A percentile compares a stretch with the other conserved stretches of the same genome.
These are phyloP conservation scores for Suillus lakei DNA, from an alignment of 768 basidiomycete species.

Conservation along the genomic window DNA sequence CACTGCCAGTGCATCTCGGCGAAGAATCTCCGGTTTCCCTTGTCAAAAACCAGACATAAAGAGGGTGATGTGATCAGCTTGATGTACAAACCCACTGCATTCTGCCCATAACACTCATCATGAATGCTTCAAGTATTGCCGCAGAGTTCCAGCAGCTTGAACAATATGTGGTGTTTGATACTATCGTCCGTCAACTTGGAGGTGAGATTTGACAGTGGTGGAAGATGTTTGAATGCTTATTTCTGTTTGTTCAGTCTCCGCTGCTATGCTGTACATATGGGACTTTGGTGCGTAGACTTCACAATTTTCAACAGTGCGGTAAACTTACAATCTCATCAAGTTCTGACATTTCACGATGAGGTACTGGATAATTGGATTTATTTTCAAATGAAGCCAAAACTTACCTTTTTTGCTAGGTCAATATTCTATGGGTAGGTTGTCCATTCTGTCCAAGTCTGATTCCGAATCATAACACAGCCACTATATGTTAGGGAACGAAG, in stretches of 20 bases:
- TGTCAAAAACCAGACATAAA: background rate
- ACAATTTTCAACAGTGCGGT: background rate
- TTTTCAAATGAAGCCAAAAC: background rate
- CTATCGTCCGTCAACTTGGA: background rate
- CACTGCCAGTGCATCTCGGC: background rate
- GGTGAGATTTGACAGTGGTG: background rate
- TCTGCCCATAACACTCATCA: background rate
- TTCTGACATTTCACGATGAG: conserved; percentile 8
- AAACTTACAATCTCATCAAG: background rate
- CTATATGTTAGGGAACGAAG: background rate
- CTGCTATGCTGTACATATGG: background rate
- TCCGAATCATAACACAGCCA: background rate
- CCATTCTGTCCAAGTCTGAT: background rate
- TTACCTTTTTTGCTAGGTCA: background rate
- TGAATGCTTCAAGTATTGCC: background rate
- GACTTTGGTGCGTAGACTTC: conserved; percentile 1
- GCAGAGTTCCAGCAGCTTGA: conserved; percentile 5
- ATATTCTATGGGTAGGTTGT: conserved; percentile 11
- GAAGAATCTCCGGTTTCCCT: background rate
- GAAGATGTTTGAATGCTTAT: background rate
- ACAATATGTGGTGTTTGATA: background rate
- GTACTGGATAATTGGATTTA: background rate
- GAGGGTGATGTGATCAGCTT: background rate
- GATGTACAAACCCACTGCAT: background rate
- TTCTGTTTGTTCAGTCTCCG: conserved; percentile 3